Evolutionary conservation across 306 rosid species (phyloP).

Genomic region (Biancaea sappan): DNA sequence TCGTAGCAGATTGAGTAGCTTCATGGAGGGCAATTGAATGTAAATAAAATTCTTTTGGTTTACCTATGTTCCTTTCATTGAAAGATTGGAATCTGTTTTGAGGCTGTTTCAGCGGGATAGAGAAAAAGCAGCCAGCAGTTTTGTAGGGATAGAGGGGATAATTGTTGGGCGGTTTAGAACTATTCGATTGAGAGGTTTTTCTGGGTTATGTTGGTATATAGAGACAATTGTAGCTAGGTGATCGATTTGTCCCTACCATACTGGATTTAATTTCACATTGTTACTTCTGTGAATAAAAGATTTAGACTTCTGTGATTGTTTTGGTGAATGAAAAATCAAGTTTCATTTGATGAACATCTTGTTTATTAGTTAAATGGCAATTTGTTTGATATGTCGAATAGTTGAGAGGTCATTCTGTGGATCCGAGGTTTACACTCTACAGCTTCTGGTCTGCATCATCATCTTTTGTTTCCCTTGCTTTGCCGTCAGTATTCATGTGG

Average conservation of each 20-base stretch:
- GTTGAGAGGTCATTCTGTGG: not conserved
- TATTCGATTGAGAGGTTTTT: slow-evolving; percentile 27
- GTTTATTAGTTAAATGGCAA: not conserved
- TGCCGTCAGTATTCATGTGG: too few species aligned
- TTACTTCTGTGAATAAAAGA: slow-evolving; percentile 28
- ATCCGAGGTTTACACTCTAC: too few species aligned
- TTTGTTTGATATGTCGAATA: not conserved
- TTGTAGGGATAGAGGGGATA: slow-evolving; percentile 57
- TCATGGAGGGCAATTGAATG: slow-evolving; percentile 63
- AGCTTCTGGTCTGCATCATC: too few species aligned
- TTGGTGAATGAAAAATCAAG: not conserved
- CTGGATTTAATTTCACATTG: slow-evolving; percentile 24
- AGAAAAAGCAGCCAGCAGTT: slow-evolving; percentile 64
- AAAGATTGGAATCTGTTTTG: slow-evolving; percentile 43
- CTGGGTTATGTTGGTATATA: slow-evolving; percentile 7
- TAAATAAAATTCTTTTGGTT: slow-evolving; percentile 35
- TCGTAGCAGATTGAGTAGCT: slow-evolving; percentile 58
- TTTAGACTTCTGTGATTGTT: not conserved
- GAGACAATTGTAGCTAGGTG: slow-evolving; percentile 38
- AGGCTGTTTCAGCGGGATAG: slow-evolving; percentile 59
- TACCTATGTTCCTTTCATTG: slow-evolving; percentile 31
- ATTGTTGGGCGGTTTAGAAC: slow-evolving; percentile 28
- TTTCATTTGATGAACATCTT: not conserved
- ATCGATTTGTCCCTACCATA: slow-evolving; percentile 21
- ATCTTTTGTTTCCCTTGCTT: too few species aligned